Percentiles rank a stretch among this genome's conserved stretches.
phyloP scores from a whole-genome alignment of 345 rosid species.

The Laguncularia racemosa region DNA sequence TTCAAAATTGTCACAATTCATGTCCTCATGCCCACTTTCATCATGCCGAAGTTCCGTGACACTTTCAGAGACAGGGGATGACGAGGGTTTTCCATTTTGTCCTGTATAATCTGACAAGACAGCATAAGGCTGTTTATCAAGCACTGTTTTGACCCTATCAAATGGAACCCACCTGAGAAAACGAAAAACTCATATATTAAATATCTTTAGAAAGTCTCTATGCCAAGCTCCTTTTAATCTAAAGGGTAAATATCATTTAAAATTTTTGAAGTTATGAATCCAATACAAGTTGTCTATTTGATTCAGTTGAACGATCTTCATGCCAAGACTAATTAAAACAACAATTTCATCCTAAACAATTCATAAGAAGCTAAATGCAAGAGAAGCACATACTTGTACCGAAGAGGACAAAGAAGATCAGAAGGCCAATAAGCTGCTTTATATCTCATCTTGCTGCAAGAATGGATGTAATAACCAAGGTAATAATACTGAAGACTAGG shows the following conservation, averaged over 20 bases:
- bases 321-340: not conserved
- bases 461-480: conserved; percentile 96
- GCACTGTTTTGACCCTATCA: conserved; percentile 55
- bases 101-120: conserved; percentile 53
- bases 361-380: not conserved
- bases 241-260: not conserved
- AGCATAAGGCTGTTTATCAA: conserved; percentile 60
- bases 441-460: conserved; percentile 97
- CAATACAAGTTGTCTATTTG: not conserved
- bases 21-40: conserved; percentile 28
- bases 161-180: conserved; percentile 85
- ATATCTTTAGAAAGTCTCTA: conserved; percentile 6
- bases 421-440: conserved; percentile 92
- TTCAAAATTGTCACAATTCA: conserved; percentile 28
- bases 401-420: conserved; percentile 95
- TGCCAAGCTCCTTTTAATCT: not conserved
- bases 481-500: conserved; percentile 81
- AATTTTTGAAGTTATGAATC: not conserved
- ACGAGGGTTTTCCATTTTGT: conserved; percentile 31
- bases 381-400: conserved; percentile 56
- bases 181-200: not conserved
- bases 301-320: not conserved
- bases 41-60: conserved; percentile 24
- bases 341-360: conserved; percentile 1
- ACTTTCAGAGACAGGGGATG: conserved; percentile 28